A percentile compares a stretch with the other conserved stretches of the same genome.
phyloP scores from a whole-genome alignment of 805 yeast species.

The Candida hungchunana region DNA sequence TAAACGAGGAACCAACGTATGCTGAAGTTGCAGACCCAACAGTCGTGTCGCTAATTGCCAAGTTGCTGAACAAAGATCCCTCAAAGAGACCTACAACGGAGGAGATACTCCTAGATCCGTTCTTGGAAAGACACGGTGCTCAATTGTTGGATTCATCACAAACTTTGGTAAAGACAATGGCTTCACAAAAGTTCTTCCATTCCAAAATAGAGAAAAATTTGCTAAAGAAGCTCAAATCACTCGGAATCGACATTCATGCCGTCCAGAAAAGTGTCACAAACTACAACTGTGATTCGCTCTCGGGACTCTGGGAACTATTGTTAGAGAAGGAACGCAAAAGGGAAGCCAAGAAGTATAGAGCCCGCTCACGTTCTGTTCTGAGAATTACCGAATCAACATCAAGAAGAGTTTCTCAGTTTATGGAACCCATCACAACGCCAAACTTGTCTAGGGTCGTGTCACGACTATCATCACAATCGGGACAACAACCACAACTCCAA shows the following conservation, averaged over 20 bases:
- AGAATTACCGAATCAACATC: conserved; percentile 28
- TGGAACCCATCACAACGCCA: conserved; percentile 25
- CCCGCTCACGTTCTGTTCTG: conserved; percentile 31
- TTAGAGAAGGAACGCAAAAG: conserved; percentile 42
- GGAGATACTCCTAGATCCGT: conserved; percentile 48
- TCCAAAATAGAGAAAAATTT: conserved; percentile 60
- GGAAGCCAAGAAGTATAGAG: conserved; percentile 30
- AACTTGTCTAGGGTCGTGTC: conserved; percentile 28
- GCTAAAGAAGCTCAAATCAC: conserved; percentile 51
- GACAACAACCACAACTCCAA: conserved; percentile 1
- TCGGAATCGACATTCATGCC: conserved; percentile 60
- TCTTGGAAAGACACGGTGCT: conserved; percentile 43
- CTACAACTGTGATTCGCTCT: conserved; percentile 62
- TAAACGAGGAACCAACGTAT: conserved; percentile 61
- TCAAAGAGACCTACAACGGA: conserved; percentile 51
- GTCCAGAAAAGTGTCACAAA: conserved; percentile 54
- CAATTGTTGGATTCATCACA: conserved; percentile 37
- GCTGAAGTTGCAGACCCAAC: conserved; percentile 43
- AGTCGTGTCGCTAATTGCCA: conserved; percentile 45
- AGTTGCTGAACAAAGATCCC: conserved; percentile 65
- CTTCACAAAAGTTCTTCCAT: conserved; percentile 43
- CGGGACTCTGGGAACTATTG: conserved; percentile 71
- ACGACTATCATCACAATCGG: conserved; percentile 5
- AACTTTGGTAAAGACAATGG: conserved; percentile 32
- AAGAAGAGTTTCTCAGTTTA: conserved; percentile 25